A percentile compares a stretch with the other conserved stretches of the same genome.
Evolutionary conservation across 371 early-diverging fungal species (phyloP).

Genomic region (Mortierella polycephala): DNA sequence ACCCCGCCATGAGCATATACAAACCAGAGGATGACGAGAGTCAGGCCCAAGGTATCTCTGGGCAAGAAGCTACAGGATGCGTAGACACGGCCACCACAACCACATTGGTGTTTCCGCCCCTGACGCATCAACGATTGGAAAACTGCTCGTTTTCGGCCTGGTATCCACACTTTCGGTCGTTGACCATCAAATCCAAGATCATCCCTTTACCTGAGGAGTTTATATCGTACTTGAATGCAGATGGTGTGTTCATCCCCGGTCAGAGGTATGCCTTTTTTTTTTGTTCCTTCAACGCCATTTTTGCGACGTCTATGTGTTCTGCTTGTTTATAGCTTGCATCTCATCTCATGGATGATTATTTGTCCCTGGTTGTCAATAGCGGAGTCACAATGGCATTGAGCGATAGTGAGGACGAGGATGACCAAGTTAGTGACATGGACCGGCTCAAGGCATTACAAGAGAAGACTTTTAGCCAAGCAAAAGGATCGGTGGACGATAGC

Average conservation of each 20-base stretch:
- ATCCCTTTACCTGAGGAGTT: conserved; percentile 80
- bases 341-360: neutral
- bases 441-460: conserved; percentile 24
- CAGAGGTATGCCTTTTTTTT: conserved; percentile 46
- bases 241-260: conserved; percentile 85
- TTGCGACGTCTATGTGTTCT: neutral
- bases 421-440: conserved; percentile 31
- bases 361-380: conserved; percentile 3
- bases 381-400: conserved; percentile 59
- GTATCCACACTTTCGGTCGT: conserved; percentile 73
- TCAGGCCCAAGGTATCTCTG: conserved; percentile 3
- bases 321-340: neutral
- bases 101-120: conserved; percentile 54
- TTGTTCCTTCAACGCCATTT: neutral
- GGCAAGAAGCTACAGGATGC: neutral
- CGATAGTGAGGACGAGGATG: conserved; percentile 59
- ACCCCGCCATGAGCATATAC: conserved; percentile 28
- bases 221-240: conserved; percentile 83
- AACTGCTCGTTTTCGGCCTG: conserved; percentile 82
- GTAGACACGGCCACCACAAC: neutral
- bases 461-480: conserved; percentile 14
- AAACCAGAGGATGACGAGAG: conserved; percentile 29
- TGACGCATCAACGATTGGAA: conserved; percentile 65
- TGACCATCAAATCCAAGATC: conserved; percentile 76
- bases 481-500: conserved; percentile 34